Evolutionary conservation across 2,329 filamentous ascomycete genomes (phyloP).

Genomic region (Fusarium sp.): DNA sequence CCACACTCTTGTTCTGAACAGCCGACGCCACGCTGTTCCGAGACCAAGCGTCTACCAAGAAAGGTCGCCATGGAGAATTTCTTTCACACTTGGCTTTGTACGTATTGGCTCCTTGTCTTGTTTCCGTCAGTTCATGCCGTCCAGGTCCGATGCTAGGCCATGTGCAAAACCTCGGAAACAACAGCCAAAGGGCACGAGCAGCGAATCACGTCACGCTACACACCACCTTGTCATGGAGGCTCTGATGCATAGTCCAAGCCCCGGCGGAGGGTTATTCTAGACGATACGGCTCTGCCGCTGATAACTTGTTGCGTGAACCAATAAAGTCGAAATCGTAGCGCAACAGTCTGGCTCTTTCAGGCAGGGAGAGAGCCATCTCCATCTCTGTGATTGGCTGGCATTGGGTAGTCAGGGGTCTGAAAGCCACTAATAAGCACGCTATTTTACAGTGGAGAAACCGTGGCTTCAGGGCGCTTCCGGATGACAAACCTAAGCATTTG

Average conservation of each 20-base stretch:
- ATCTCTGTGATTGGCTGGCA: slow-evolving; percentile 4
- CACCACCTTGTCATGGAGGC: neutral
- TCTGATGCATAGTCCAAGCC: slow-evolving; percentile 18
- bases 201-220: neutral
- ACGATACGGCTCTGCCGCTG: slow-evolving; percentile 8
- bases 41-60: slow-evolving; percentile 6
- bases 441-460: slow-evolving; percentile 10
- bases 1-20: neutral
- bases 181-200: slow-evolving; percentile 1
- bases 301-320: slow-evolving; percentile 11
- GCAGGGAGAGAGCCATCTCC: slow-evolving; percentile 15
- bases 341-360: slow-evolving; percentile 19
- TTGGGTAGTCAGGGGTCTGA: slow-evolving; percentile 14
- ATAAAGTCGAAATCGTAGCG: slow-evolving; percentile 31
- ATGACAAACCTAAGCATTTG: slow-evolving; percentile 19
- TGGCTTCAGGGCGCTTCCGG: slow-evolving; percentile 10
- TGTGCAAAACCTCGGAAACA: slow-evolving; percentile 31
- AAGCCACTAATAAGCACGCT: slow-evolving; percentile 13
- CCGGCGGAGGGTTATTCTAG: neutral
- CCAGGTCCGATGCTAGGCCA: slow-evolving; percentile 16
- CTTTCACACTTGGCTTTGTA: neutral
- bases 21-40: slow-evolving; percentile 14
- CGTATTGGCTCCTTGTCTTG: neutral
- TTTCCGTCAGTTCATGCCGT: slow-evolving; percentile 15
- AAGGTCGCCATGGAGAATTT: neutral